Percentiles rank a stretch among this genome's conserved stretches.
These are phyloP conservation scores for Caloboletus inedulis DNA, from an alignment of 1,284 basidiomycete genomes.

Conservation along the genomic window DNA sequence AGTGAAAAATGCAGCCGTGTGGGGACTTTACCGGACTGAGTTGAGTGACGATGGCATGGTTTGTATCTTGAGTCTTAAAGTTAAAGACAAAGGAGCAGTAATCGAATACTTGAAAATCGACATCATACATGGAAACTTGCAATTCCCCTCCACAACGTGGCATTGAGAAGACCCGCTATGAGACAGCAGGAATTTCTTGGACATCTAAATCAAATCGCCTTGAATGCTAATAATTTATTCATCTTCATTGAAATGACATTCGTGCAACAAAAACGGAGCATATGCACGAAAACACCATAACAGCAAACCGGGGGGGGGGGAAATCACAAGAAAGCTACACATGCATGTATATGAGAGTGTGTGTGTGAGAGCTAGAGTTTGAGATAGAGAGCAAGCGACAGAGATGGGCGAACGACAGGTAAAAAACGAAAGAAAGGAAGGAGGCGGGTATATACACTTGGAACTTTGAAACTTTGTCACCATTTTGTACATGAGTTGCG, in stretches of 20 bases:
- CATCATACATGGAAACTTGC: too few relatives aligned
- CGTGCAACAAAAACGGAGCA: constrained; percentile 1
- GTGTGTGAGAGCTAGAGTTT: neutral
- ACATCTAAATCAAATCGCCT: too few relatives aligned
- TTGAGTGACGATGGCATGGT: too few relatives aligned
- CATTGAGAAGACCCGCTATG: too few relatives aligned
- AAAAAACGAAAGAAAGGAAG: neutral
- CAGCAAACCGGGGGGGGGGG: neutral
- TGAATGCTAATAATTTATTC: neutral
- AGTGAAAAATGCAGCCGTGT: too few relatives aligned
- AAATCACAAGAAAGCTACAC: constrained; percentile 1
- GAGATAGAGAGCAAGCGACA: constrained; percentile 16
- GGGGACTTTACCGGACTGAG: too few relatives aligned
- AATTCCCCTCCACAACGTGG: too few relatives aligned
- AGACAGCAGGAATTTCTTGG: too few relatives aligned
- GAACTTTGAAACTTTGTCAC: constrained; percentile 5
- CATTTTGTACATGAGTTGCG: constrained; percentile 7
- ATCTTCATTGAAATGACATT: neutral
- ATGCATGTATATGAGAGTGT: constrained; percentile 19
- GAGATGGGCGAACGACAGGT: constrained; percentile 6
- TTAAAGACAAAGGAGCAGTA: too few relatives aligned
- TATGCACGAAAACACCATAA: neutral
- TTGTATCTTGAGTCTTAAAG: too few relatives aligned
- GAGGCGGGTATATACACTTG: constrained; percentile 22
- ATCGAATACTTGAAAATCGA: too few relatives aligned